Base-by-base conservation (phyloP, 306 rosid species). In the Vigna reflexopilosa region DNA sequence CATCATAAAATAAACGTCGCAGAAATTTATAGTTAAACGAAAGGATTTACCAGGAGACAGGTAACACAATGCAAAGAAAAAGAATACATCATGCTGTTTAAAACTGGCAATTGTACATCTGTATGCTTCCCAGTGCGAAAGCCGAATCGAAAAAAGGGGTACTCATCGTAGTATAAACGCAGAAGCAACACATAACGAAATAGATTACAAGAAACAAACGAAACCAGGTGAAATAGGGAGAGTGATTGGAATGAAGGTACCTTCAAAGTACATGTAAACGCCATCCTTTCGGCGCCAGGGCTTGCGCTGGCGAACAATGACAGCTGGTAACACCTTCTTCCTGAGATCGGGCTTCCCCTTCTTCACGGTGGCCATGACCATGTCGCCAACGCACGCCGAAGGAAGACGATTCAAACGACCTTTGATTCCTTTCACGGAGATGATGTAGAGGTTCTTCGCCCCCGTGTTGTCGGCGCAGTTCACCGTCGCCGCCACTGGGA, bases 281-380 rank as follows among this genome's bases (percentile, higher is more conserved):
- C 97, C 98, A 12, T 94, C 98, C 97, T 94, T 94, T 92, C 97
- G 51, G 86, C 94, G 94, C 93, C 94, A 94, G 0, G 97, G 97
- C 80, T 94, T 94, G 66, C 96, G 88, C 87, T 94, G 98, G 22
- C 96, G 89, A 24, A 94, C 98, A 69, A 94, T 92, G 76, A 92
- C 97, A 2, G 98, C 97, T 1, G 98, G 96, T 44, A 94, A 48
- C 4, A 94, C 98, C 91, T 94, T 94, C 86, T 94, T 94, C 76
- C 97, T 86, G 16, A 94, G 96, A 76, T 94, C 96, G 0, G 98
- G 97, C 68, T 94, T 94, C 2, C 97, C 97, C 44, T 94, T 92
- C 91, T 94, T 94, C 5, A 92, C 97, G 28, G 98, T 94, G 22
- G 98, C 98, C 97, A 90, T 94, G 2, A 94, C 98, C 97, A 94